Evolutionary conservation across 73 alveolate genomes (phyloP).

Genomic region (Paramecium caudatum): DNA sequence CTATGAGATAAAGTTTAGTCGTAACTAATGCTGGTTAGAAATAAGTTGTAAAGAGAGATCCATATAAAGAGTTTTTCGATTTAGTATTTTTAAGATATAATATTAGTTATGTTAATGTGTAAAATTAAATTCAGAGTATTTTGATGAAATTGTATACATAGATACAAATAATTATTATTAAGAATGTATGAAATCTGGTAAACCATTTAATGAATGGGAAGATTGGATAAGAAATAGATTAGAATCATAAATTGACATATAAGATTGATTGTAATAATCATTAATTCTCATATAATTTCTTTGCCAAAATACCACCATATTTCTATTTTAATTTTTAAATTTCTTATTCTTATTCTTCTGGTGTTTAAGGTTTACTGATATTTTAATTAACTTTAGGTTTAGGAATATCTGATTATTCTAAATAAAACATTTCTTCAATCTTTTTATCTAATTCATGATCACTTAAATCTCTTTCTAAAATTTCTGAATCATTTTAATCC

Average conservation of each 20-base stretch:
- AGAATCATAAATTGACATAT: neutral
- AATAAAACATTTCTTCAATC: constrained; percentile 34
- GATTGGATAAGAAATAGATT: constrained; percentile 29
- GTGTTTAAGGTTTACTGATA: neutral
- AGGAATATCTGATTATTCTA: constrained; percentile 44
- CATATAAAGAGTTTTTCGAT: constrained; percentile 45
- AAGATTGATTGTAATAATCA: constrained; percentile 38
- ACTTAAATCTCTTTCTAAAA: constrained; percentile 9
- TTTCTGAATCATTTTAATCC: constrained; percentile 41
- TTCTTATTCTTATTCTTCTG: neutral
- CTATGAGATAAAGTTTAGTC: neutral
- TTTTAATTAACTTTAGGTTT: neutral
- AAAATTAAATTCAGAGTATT: constrained; percentile 49
- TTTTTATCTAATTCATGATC: constrained; percentile 46
- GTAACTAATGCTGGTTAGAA: neutral
- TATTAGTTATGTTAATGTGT: constrained; percentile 50
- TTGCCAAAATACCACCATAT: constrained; percentile 60
- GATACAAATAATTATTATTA: constrained; percentile 27
- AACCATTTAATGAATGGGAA: constrained; percentile 51
- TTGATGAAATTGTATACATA: constrained; percentile 6
- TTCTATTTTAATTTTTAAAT: neutral
- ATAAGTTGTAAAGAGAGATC: constrained; percentile 5
- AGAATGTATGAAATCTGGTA: neutral
- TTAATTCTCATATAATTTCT: constrained; percentile 38
- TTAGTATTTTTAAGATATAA: neutral